Evolutionary conservation across 192 early-diverging fungal species (phyloP).

Genomic region (Thamnidium elegans): DNA sequence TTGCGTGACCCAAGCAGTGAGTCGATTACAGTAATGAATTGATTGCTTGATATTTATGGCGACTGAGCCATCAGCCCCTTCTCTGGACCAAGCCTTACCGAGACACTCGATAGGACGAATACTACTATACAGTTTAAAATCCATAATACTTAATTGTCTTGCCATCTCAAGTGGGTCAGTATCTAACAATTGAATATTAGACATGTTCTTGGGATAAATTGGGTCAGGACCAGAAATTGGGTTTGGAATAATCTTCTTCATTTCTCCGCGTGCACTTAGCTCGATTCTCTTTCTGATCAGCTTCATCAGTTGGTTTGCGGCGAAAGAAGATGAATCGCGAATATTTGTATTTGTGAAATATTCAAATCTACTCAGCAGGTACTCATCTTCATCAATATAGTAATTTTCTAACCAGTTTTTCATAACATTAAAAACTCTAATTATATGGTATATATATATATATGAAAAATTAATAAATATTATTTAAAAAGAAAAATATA

Average conservation of each 20-base stretch:
- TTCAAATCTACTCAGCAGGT: slow-evolving; percentile 15
- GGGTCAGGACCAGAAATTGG: slow-evolving; percentile 63
- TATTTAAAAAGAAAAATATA: neutral
- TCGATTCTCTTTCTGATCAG: slow-evolving; percentile 13
- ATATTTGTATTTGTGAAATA: slow-evolving; percentile 17
- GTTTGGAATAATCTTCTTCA: slow-evolving; percentile 62
- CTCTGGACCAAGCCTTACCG: slow-evolving; percentile 80
- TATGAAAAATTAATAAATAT: neutral
- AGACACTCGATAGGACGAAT: slow-evolving; percentile 88
- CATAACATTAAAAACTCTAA: slow-evolving; percentile 80
- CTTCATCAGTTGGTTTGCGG: slow-evolving; percentile 2
- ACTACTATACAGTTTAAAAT: slow-evolving; percentile 72
- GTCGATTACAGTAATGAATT: slow-evolving; percentile 77
- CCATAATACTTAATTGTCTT: slow-evolving; percentile 90
- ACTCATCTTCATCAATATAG: slow-evolving; percentile 67
- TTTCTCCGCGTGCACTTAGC: slow-evolving; percentile 28
- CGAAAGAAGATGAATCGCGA: slow-evolving; percentile 5
- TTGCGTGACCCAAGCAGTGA: slow-evolving; percentile 86
- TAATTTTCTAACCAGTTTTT: slow-evolving; percentile 92
- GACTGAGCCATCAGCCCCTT: slow-evolving; percentile 54
- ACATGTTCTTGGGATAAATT: slow-evolving; percentile 75
- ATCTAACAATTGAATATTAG: slow-evolving; percentile 77
- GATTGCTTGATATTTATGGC: slow-evolving; percentile 86
- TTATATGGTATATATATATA: slow-evolving; percentile 1
- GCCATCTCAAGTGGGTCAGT: slow-evolving; percentile 90